Base-by-base conservation (phyloP, 257 asterid species). In the Plantago ovata region DNA sequence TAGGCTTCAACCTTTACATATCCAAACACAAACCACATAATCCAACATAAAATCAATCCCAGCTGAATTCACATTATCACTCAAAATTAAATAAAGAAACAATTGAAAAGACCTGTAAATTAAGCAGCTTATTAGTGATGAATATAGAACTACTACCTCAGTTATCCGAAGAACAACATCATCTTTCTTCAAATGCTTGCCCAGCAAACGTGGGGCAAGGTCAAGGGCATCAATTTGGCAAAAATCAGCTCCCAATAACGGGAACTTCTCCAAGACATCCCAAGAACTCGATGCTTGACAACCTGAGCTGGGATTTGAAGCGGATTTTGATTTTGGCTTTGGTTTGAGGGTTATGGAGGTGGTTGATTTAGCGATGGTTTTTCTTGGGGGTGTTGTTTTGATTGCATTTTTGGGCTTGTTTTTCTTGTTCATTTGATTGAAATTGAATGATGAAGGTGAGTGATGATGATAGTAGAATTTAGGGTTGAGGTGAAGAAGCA, bases 141-240 rank as follows among this genome's bases (percentile, higher is more conserved):
- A n/a, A n/a, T n/a, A n/a, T n/a, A n/a, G n/a, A n/a, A 13, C 8
- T 10, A 54, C 51, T 46, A 87, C 96, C 89, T 92, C 98, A 52
- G 98, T 87, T 13, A 92, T 87, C 63, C 75, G 96, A 61, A 92
- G 98, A 71, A 92, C 75, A 56, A 92, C 95, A 38, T 83, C 85
- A 58, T 83, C 94, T 66, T 71, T 92, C 80, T 81, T 83, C 60
- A 92, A 87, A 47, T 79, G 75, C 77, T 87, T 92, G 53, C 96
- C 96, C 59, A 92, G 89, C 74, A 92, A 76, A 23, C 85, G 94
- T 1, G 98, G 96, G 76, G 95, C 98, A 50, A 92, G 96, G n/a
- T 87, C 81, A 72, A 92, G 90, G 65, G 98, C 95, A 54, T 92
- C 98, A 66, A 92, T 71, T 73, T 80, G 93, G 85, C 42, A 92